Base-by-base conservation (phyloP, 306 rosid genomes). In the Cicer judaicum region DNA sequence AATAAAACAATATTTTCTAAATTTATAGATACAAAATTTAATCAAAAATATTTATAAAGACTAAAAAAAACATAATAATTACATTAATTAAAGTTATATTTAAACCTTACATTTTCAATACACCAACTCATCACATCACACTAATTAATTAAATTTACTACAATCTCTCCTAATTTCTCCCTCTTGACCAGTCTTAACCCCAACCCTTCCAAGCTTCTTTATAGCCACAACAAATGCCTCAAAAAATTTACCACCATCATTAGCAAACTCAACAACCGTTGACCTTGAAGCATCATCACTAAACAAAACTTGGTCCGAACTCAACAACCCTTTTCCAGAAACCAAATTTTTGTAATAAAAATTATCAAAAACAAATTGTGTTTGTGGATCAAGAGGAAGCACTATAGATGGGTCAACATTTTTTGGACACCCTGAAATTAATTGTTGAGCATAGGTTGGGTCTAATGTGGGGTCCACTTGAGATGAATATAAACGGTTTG, bases 171-270 rank as follows among this genome's bases (percentile, higher is more conserved):
- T 84, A 42, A 91, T 76, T 82, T 89, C 79, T 0, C 97, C 98
- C 0, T 40, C n/a, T 0, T 16, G 68, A 9, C 97, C 92, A 8
- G 87, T 85, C 86, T 93, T 93, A 1, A 93, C 83, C 0, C 96
- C 94, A 0, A 91, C 93, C 70, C 96, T 89, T 3, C 94, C 96
- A 2, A 93, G 97, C 84, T 87, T 88, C 80, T 66, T 89, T 67
- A 91, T 93, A 34, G 98, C 96, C 0, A 68, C 3, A 11, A 40
- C 76, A 75, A 93, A 93, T 1, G 96, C 94, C 0, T 24, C 78
- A 5, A 77, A 88, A 46, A 93, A 91, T 0, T 76, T 78, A 0
- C 55, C 73, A 0, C 78, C 62, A 46, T 43, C 82, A 38, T 87
- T 91, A 0, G 96, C 94, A 43, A 89, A 93, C 15, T 80, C 77